These are phyloP conservation scores for Penicillium sp. DNA, from an alignment of 2,329 filamentous ascomycete species.

Conservation along the genomic window DNA sequence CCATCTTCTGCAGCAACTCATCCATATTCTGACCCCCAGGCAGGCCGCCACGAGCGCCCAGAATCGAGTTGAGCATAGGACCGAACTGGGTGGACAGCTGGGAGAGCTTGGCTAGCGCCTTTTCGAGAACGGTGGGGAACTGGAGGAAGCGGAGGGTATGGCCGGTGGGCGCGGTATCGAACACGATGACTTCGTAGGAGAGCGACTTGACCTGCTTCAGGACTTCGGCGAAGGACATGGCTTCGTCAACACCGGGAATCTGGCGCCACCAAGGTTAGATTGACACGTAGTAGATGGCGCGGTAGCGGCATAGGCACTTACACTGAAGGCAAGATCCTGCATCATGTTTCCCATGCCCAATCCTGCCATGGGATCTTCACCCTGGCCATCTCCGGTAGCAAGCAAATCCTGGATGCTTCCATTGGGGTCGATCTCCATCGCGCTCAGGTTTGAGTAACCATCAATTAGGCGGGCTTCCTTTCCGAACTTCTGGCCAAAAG, in stretches of 20 bases:
- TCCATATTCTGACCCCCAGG: slow-evolving; percentile 91
- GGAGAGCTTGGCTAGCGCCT: slow-evolving; percentile 94
- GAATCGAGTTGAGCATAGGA: slow-evolving; percentile 88
- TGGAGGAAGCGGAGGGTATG: slow-evolving; percentile 98
- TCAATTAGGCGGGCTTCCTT: slow-evolving; percentile 93
- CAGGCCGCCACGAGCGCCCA: slow-evolving; percentile 72
- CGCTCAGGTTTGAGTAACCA: slow-evolving; percentile 88
- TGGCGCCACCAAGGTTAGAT: slow-evolving; percentile 38
- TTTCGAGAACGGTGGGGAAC: slow-evolving; percentile 96
- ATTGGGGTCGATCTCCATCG: slow-evolving; percentile 99
- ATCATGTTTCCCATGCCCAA: slow-evolving; percentile 88
- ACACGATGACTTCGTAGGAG: slow-evolving; percentile 98
- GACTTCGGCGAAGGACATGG: slow-evolving; percentile 99
- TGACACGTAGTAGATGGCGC: slow-evolving; percentile 4
- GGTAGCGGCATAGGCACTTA: slow-evolving; percentile 40
- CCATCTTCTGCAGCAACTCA: slow-evolving; percentile 92
- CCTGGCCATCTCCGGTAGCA: slow-evolving; percentile 67
- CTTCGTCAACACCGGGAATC: slow-evolving; percentile 98
- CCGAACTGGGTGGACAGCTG: slow-evolving; percentile 93
- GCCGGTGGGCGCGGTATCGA: slow-evolving; percentile 96
- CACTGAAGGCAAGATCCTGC: slow-evolving; percentile 95
- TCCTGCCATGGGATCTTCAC: slow-evolving; percentile 65
- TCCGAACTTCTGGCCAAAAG: slow-evolving; percentile 98
- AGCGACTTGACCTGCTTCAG: slow-evolving; percentile 99
- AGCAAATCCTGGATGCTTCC: slow-evolving; percentile 95